Conservation (phyloP, 148 eudicot genomes). For the Diospyros kaki region DNA sequence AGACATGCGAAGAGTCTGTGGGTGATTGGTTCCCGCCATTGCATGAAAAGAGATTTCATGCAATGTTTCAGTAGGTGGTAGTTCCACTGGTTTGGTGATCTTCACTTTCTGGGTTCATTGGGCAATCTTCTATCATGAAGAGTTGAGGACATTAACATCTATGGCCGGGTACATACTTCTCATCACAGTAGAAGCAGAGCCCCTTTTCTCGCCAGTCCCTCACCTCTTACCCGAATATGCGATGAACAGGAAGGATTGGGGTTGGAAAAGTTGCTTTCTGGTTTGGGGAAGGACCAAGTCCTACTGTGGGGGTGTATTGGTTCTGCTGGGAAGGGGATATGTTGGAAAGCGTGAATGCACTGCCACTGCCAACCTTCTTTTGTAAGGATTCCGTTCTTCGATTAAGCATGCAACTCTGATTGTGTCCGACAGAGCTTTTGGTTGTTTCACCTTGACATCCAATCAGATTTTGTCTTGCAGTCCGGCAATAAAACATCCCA, state of each 20-base stretch:
- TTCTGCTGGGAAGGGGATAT: too few relatives aligned
- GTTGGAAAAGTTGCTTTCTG: neutral
- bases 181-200: neutral
- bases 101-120: neutral
- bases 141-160: neutral
- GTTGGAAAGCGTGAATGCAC: too few relatives aligned
- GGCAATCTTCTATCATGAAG: constrained; percentile 1
- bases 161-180: neutral
- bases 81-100: neutral
- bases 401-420: neutral
- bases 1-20: neutral
- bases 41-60: neutral
- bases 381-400: neutral
- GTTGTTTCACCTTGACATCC: neutral
- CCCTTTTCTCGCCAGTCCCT: neutral
- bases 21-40: neutral
- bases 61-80: neutral
- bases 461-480: neutral
- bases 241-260: neutral
- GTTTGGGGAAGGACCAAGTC: neutral
- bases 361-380: too few relatives aligned
- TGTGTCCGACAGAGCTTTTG: neutral
- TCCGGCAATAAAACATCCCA: neutral
- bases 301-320: neutral
- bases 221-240: neutral